These are phyloP conservation scores for Monosporozyma aquatica DNA, from an alignment of 805 yeast genomes.

Conservation along the genomic window DNA sequence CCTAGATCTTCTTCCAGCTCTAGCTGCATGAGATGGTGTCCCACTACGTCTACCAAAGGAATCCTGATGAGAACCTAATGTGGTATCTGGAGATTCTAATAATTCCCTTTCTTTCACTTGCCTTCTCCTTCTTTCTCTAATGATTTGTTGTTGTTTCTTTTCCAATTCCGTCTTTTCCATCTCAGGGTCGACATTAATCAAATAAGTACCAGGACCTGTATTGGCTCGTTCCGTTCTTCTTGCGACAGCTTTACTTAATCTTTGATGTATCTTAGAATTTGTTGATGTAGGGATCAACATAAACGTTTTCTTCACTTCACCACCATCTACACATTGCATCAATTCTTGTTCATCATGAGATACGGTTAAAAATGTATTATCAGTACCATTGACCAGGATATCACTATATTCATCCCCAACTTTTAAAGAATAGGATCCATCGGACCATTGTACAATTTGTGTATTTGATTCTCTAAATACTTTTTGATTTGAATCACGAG, in stretches of 20 bases:
- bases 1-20: constrained; percentile 11
- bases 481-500: constrained; percentile 57
- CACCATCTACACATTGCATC: constrained; percentile 50
- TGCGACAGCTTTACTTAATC: constrained; percentile 60
- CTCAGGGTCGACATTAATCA: constrained; percentile 54
- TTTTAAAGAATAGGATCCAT: constrained; percentile 78
- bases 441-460: constrained; percentile 87
- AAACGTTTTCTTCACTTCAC: constrained; percentile 53
- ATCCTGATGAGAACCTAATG: constrained; percentile 13
- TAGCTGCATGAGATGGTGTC: constrained; percentile 4
- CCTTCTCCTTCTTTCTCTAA: constrained; percentile 59
- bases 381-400: constrained; percentile 51
- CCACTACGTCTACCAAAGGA: constrained; percentile 13
- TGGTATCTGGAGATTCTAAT: constrained; percentile 37
- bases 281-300: constrained; percentile 87
- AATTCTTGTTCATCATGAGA: constrained; percentile 66
- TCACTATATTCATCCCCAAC: constrained; percentile 85
- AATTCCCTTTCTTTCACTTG: constrained; percentile 46
- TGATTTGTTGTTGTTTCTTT: constrained; percentile 52
- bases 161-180: constrained; percentile 58
- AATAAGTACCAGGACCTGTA: constrained; percentile 33
- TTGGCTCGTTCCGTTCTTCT: constrained; percentile 30
- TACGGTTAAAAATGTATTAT: constrained; percentile 62
- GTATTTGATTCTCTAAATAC: constrained; percentile 82
- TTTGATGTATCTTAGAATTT: constrained; percentile 71